phyloP scores from a whole-genome alignment of 768 basidiomycete genomes.

The Nevesoporus exiguus region DNA sequence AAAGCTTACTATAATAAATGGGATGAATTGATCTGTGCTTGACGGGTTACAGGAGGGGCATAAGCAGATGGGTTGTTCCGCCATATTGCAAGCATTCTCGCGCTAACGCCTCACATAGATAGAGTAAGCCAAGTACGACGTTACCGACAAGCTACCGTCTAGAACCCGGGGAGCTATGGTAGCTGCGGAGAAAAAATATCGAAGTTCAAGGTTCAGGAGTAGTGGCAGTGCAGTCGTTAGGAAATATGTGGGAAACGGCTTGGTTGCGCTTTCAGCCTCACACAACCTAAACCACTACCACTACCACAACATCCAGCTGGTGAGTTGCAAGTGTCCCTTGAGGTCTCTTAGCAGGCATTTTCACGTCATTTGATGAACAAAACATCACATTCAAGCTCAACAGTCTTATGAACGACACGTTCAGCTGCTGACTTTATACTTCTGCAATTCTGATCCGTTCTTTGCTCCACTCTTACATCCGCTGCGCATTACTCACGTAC shows the following conservation, averaged over 20 bases:
- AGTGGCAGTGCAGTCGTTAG: no score
- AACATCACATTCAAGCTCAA: constrained; percentile 47
- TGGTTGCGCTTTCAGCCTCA: background rate
- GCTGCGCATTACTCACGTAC: background rate
- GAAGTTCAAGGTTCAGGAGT: background rate
- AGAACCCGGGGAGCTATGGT: no score
- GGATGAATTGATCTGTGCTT: no score
- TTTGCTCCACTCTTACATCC: background rate
- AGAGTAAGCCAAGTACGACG: no score
- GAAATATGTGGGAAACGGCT: background rate
- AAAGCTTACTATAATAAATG: no score
- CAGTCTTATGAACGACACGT: constrained; percentile 41
- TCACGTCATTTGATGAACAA: constrained; percentile 35
- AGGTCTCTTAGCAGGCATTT: background rate
- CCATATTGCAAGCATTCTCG: no score
- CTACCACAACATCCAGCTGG: background rate
- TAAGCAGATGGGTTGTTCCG: no score
- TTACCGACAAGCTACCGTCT: no score
- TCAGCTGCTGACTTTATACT: constrained; percentile 40
- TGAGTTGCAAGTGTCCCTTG: background rate
- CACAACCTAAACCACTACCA: background rate
- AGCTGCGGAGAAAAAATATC: no score
- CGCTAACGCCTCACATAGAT: no score
- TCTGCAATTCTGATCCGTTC: constrained; percentile 43
- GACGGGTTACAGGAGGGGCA: no score